Base-by-base conservation (phyloP, 2,329 filamentous ascomycete species). In the Volutella citrinella region DNA sequence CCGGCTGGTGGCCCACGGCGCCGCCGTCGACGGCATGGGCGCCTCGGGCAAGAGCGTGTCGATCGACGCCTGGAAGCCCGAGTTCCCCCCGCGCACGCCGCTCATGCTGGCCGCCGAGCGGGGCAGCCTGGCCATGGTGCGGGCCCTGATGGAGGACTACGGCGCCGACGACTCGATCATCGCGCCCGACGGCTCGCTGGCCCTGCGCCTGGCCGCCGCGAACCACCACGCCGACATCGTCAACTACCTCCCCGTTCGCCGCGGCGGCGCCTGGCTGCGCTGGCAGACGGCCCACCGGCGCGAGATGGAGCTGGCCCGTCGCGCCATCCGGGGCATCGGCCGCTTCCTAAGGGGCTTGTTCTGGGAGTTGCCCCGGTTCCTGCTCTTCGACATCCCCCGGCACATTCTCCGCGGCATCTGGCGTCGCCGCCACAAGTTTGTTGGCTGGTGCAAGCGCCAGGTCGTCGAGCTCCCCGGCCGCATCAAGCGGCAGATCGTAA, bases 171-270 rank as follows among this genome's bases (percentile, higher is more conserved):
- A 72, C 45, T 46, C 54, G 2, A 31, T 68, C 6, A 52, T 72
- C 8, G 66, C 68, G 1, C 63, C 65, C 5, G 67, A 71, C 32
- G 70, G 68, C 0, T 60, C 68, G 31, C 56, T 64, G 2, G 69
- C 69, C 1, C 49, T 72, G 11, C 62, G 69, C 2, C 57, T 74
- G 1, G 69, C 70, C 1, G 66, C 65, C 1, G 38, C 45, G 2
- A 58, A 56, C 14, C 56, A 60, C 1, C 68, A 72, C 34, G 49
- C 59, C 12, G 68, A 70, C 7, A 52, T 72, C 4, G 68, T 72
- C 5, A 50, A 51, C 2, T 67, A 63, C 27, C 55, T 74, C 2
- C 69, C 69, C 0, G 25, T 43, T 1, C 51, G 66, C 1, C 51
- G 68, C 1, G 59, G 48, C 4, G 68, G 66, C 5, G 61, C 57